Evolutionary conservation across 2,329 filamentous ascomycete genomes (phyloP).

Genomic region (Tolypocladium capitatum): DNA sequence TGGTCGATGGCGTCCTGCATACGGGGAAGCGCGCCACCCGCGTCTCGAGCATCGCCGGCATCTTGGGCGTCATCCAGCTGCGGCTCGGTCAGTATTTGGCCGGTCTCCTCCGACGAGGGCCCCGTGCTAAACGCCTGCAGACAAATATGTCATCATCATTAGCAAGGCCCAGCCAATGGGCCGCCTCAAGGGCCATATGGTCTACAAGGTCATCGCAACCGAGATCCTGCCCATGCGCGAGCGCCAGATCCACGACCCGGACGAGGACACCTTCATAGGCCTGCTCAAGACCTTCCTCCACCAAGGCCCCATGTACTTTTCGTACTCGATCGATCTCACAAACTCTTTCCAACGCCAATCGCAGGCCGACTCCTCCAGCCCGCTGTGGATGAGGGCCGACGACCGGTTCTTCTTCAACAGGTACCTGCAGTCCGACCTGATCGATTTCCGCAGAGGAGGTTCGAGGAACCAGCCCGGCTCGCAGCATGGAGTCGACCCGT

Average conservation of each 20-base stretch:
- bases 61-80: constrained; percentile 85
- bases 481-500: constrained; percentile 73
- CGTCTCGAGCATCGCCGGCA: constrained; percentile 88
- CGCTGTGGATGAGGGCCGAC: constrained; percentile 84
- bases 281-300: constrained; percentile 73
- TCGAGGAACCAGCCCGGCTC: constrained; percentile 51
- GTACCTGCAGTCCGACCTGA: constrained; percentile 80
- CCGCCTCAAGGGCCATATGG: constrained; percentile 85
- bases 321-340: constrained; percentile 91
- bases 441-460: constrained; percentile 63
- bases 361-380: constrained; percentile 54
- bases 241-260: constrained; percentile 76
- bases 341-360: constrained; percentile 94
- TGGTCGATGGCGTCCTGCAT: constrained; percentile 66
- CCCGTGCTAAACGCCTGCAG: constrained; percentile 18
- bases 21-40: constrained; percentile 57
- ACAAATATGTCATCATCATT: constrained; percentile 96
- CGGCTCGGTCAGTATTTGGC: constrained; percentile 58
- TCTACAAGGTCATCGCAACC: constrained; percentile 83
- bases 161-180: constrained; percentile 88
- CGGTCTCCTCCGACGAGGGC: neutral
- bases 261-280: constrained; percentile 82
- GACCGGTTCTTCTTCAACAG: constrained; percentile 99
- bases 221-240: constrained; percentile 92
- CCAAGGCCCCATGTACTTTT: constrained; percentile 89